Conservation (phyloP, 305 asterid genomes). For the Solanum hybrid region DNA sequence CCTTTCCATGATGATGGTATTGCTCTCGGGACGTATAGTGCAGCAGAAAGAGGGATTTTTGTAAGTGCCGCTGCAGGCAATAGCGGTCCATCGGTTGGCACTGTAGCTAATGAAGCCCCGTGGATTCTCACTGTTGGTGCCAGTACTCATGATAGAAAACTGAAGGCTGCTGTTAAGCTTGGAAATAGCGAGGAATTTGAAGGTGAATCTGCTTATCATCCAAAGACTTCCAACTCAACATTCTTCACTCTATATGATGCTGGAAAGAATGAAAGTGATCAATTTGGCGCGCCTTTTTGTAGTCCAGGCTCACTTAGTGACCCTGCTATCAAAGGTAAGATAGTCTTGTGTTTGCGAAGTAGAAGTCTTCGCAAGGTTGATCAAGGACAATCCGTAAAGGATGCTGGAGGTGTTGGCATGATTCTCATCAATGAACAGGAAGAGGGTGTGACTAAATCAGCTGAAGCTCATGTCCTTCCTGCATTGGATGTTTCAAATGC, state of each 20-base stretch:
- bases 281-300: neutral
- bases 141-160: slow-evolving; percentile 3
- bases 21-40: slow-evolving; percentile 5
- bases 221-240: neutral
- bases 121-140: slow-evolving; percentile 11
- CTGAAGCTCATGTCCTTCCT: slow-evolving; percentile 31
- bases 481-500: slow-evolving; percentile 13
- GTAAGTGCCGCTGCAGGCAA: slow-evolving; percentile 5
- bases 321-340: slow-evolving; percentile 21
- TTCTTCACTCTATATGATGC: neutral
- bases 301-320: neutral
- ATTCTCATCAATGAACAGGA: slow-evolving; percentile 15
- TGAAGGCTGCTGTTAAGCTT: neutral
- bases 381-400: slow-evolving; percentile 17
- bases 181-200: neutral
- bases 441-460: slow-evolving; percentile 18
- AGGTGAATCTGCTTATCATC: slow-evolving; percentile 2
- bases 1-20: neutral
- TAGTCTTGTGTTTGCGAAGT: slow-evolving; percentile 22
- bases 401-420: slow-evolving; percentile 29
- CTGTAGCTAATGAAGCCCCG: slow-evolving; percentile 2
- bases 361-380: neutral
- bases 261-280: neutral
- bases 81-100: neutral
- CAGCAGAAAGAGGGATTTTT: slow-evolving; percentile 6